phyloP scores from a whole-genome alignment of 2,329 filamentous ascomycete genomes.

The Tolypocladium tropicale region DNA sequence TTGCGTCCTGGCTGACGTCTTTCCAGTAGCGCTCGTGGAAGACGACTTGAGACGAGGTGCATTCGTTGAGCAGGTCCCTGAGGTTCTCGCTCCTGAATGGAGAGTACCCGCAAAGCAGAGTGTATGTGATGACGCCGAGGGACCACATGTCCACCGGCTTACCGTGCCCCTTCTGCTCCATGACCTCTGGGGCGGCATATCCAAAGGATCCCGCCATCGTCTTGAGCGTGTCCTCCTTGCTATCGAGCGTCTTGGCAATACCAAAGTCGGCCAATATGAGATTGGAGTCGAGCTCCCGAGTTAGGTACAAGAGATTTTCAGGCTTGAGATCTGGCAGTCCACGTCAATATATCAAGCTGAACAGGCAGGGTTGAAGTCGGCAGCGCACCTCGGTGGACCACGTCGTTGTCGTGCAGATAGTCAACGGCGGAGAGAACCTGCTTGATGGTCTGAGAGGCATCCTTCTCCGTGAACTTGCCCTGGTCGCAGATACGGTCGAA shows the following conservation, averaged over 20 bases:
- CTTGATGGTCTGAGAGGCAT: slow-evolving; percentile 89
- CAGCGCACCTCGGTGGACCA: slow-evolving; percentile 78
- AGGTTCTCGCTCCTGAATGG: slow-evolving; percentile 95
- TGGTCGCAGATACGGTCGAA: slow-evolving; percentile 98
- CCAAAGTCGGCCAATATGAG: slow-evolving; percentile 95
- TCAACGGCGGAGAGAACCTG: slow-evolving; percentile 89
- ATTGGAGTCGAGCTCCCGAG: slow-evolving; percentile 63
- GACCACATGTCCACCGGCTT: slow-evolving; percentile 99
- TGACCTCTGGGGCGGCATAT: slow-evolving; percentile 94
- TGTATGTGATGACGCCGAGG: slow-evolving; percentile 96
- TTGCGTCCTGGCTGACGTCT: slow-evolving; percentile 90
- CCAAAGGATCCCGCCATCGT: slow-evolving; percentile 99
- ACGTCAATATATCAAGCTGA: not conserved
- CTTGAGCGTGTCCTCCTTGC: slow-evolving; percentile 80
- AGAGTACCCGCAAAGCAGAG: slow-evolving; percentile 93
- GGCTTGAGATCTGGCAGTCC: slow-evolving; percentile 73
- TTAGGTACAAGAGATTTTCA: slow-evolving; percentile 93
- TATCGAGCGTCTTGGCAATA: slow-evolving; percentile 96
- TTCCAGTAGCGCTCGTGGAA: slow-evolving; percentile 99
- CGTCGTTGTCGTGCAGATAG: slow-evolving; percentile 88
- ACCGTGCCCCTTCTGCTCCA: slow-evolving; percentile 94
- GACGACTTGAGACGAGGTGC: slow-evolving; percentile 69
- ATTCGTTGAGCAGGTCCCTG: slow-evolving; percentile 89
- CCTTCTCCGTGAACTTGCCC: slow-evolving; percentile 97
- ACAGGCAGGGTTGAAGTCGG: not conserved